Base-by-base conservation (phyloP, 2,329 filamentous ascomycete genomes). In the Colletotrichum filicis region DNA sequence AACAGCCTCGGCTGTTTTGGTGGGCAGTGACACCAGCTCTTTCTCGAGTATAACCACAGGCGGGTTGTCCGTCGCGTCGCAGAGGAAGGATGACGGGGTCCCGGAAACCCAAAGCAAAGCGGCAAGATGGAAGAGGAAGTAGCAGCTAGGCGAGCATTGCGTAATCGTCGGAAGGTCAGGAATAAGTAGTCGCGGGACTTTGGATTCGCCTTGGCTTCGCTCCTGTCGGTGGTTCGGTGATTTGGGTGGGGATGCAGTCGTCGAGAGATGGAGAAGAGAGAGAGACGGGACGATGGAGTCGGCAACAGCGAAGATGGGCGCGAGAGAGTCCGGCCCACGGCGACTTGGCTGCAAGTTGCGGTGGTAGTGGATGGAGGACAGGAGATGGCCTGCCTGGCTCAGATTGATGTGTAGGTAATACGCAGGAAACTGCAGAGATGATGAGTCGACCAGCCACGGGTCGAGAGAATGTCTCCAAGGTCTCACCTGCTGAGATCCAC, bases 131-230 rank as follows among this genome's bases (percentile, higher is more conserved):
- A 7, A 55, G n/a, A 56, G 56, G 22, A 28, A 49, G 22, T 22
- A 60, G 56, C 7, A 49, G 46, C 66, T 73, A 73, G 66, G 46
- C 60, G n/a, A 26, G 60, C 71, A 73, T 73, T 73, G 66, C 71
- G 71, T 57, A 61, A 66, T 61, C 35, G 35, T 59, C 32, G 22
- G 46, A 61, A 57, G 55, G 32, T 9, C 30, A 22, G 32, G 16
- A 72, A 66, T 16, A 8, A 65, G 32, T 19, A 28, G 30, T 11
- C 26, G n/a, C 28, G 46, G 66, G 46, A 56, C 7, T 65, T 56
- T 61, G n/a, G 57, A 30, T 46, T 63, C 19, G 46, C 32, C 26
- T 65, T 49, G 56, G 66, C 32, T 66, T 61, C 46, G 46, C 55
- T 52, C 52, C 68, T 35, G 66, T 60, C 22, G 66, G 37, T 35